These are phyloP conservation scores for Cercospora sesami DNA, from an alignment of 2,329 filamentous ascomycete species.

Conservation along the genomic window DNA sequence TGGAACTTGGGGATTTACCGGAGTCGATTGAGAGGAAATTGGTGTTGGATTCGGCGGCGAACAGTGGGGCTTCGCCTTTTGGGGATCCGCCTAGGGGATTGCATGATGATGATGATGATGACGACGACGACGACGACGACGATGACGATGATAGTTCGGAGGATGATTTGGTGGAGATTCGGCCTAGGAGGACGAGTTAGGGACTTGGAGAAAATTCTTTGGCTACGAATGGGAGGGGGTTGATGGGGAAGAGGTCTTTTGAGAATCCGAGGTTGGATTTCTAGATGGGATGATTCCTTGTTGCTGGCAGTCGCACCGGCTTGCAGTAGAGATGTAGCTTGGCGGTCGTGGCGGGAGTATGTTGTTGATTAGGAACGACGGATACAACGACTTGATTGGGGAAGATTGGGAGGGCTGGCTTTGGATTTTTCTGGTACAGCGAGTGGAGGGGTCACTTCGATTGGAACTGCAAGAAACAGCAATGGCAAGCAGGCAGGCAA, in stretches of 20 bases:
- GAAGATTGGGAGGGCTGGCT: neutral
- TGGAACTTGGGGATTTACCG: constrained; percentile 11
- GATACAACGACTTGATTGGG: neutral
- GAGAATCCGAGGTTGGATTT: constrained; percentile 6
- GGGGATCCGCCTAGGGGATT: constrained; percentile 20
- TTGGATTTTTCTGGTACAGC: neutral
- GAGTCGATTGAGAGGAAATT: constrained; percentile 21
- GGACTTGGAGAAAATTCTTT: neutral
- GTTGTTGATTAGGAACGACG: neutral
- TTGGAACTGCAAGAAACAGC: neutral
- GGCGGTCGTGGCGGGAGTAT: neutral
- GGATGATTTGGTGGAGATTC: constrained; percentile 39
- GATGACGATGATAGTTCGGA: constrained; percentile 29
- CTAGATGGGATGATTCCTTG: too few relatives aligned
- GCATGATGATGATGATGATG: constrained; percentile 23
- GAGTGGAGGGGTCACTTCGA: neutral
- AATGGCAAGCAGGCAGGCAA: neutral
- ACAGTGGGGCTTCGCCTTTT: constrained; percentile 22
- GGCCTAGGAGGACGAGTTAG: constrained; percentile 36
- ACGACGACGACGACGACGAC: constrained; percentile 28
- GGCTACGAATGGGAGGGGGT: neutral
- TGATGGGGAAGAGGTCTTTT: neutral
- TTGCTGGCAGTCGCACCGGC: neutral
- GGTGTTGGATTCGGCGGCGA: constrained; percentile 16
- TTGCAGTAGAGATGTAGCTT: neutral